Conservation (phyloP, 2,329 filamentous ascomycete genomes). For the Alternaria sp. region DNA sequence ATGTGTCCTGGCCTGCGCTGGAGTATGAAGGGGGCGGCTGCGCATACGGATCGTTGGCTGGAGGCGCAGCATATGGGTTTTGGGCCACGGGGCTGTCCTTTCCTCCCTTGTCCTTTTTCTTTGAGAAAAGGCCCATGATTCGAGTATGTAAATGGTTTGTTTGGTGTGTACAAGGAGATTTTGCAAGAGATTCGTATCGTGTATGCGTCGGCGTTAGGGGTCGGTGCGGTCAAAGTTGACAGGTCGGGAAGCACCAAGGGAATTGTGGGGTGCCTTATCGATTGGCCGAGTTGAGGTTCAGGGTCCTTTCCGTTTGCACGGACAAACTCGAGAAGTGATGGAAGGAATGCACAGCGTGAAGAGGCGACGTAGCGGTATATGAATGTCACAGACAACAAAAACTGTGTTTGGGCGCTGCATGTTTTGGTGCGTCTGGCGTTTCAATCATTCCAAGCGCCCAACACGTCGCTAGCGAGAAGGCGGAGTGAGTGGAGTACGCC, state of each 20-base stretch:
- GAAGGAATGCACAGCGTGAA: not conserved
- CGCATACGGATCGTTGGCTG: conserved; percentile 63
- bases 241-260: conserved; percentile 21
- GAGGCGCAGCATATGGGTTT: conserved; percentile 58
- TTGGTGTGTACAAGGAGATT: not conserved
- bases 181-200: not conserved
- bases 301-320: not conserved
- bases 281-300: conserved; percentile 14
- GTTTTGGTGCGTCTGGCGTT: conserved; percentile 33
- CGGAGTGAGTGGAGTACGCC: conserved; percentile 27
- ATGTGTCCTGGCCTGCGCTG: conserved; percentile 45
- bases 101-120: conserved; percentile 61
- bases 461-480: conserved; percentile 31
- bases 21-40: conserved; percentile 52
- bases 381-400: conserved; percentile 18
- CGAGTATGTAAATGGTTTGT: conserved; percentile 4
- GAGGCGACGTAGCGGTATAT: conserved; percentile 12
- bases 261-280: conserved; percentile 30
- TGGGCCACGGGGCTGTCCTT: conserved; percentile 60
- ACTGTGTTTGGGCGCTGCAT: conserved; percentile 31
- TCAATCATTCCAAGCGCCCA: conserved; percentile 32
- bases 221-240: conserved; percentile 5
- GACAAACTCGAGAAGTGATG: not conserved
- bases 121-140: conserved; percentile 61
- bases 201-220: not conserved